Evolutionary conservation across 1,284 basidiomycete species (phyloP), one percentile per base, ranked within the genome.

Genomic region (Schizopora paradoxa): DNA sequence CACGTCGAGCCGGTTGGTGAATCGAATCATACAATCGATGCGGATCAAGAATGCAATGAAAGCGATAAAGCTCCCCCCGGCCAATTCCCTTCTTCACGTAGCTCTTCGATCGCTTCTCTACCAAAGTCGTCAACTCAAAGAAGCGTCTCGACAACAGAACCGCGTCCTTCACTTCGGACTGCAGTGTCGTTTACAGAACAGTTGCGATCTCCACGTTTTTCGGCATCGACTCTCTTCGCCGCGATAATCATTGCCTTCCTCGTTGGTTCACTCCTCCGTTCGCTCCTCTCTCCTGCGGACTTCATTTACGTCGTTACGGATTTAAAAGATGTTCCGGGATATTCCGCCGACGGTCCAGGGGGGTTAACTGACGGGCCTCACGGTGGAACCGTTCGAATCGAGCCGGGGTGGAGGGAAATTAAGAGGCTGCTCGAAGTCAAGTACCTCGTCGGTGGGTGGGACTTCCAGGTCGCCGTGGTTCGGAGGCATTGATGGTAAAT

Each of bases 161-260:
- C n/a, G n/a, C n/a, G n/a, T n/a, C n/a, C n/a, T n/a, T n/a, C n/a
- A n/a, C n/a, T n/a, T n/a, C n/a, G n/a, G n/a, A n/a, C n/a, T n/a
- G n/a, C n/a, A n/a, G n/a, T n/a, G n/a, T n/a, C n/a, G n/a, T n/a
- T n/a, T n/a, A n/a, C n/a, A n/a, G n/a, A n/a, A n/a, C n/a, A n/a
- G n/a, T n/a, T n/a, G n/a, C n/a, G n/a, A n/a, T n/a, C 23, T 18
- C 45, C 40, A 13, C 48, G 45, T n/a, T 77, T 70, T 55, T 64
- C 74, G 38, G 54, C 84, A 53, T 79, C 80, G 42, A 79, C 76
- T 33, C 64, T 95, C 44, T 61, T 98, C 51, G 69, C 94, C 47
- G 77, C 87, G 13, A 91, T 83, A 36, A 62, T 98, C 52, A 87
- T 95, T 51, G 86, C 89, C 28, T 94, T 98, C 65, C 69, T 99